phyloP scores from a whole-genome alignment of 202 grass and related monocot species.

The Elaeis oleifera region DNA sequence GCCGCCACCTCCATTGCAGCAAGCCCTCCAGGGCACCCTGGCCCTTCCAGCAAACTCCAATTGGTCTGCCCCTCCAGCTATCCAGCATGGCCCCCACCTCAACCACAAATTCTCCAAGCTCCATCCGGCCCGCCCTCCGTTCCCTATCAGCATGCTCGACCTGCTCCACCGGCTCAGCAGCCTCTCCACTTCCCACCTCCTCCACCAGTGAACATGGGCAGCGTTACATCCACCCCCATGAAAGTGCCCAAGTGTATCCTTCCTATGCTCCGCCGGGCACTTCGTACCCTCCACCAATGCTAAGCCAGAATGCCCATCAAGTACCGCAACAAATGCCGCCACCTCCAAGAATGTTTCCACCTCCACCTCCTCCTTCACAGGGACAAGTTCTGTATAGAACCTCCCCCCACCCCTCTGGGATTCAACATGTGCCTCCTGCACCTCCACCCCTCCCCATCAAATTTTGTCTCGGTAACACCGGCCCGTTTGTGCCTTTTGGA shows the following conservation, averaged over 20 bases:
- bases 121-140: background rate
- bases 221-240: background rate
- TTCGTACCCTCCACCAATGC: background rate
- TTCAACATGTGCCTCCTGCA: background rate
- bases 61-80: background rate
- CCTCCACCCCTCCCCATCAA: conserved; percentile 1
- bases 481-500: background rate
- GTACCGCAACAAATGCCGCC: background rate
- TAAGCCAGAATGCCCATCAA: conserved; percentile 1
- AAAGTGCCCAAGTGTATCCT: background rate
- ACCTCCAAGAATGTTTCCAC: conserved; percentile 13
- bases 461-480: background rate
- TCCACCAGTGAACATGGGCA: background rate
- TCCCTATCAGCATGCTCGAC: too few relatives aligned
- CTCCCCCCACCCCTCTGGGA: background rate
- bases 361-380: conserved; percentile 1
- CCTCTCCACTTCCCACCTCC: too few relatives aligned
- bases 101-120: background rate
- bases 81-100: background rate
- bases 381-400: conserved; percentile 3
- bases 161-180: conserved; percentile 2
- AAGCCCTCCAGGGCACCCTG: background rate
- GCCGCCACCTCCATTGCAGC: background rate
- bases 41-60: background rate
- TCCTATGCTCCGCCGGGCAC: conserved; percentile 1